Conservation (phyloP, 192 early-diverging fungal genomes). For the Mortierella alpina region DNA sequence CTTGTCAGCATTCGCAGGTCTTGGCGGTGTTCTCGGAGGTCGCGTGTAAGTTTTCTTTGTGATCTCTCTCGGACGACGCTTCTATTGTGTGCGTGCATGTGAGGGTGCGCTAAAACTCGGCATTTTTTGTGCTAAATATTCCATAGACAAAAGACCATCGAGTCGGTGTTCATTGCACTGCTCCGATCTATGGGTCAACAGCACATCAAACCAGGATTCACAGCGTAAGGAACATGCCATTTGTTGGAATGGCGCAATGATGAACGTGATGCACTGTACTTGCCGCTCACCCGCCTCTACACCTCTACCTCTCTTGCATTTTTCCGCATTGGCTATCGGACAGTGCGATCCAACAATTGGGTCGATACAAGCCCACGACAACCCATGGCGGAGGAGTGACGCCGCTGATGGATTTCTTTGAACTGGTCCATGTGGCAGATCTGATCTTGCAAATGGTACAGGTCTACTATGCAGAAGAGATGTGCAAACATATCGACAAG, state of each 20-base stretch:
- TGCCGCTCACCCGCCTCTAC: background rate
- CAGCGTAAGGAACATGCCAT: slow-evolving; percentile 36
- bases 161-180: slow-evolving; percentile 81
- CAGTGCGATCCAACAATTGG: slow-evolving; percentile 61
- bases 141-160: slow-evolving; percentile 75
- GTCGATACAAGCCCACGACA: slow-evolving; percentile 58
- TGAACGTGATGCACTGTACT: too few relatives aligned
- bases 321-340: background rate
- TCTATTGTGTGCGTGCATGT: background rate
- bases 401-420: slow-evolving; percentile 87
- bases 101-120: too few relatives aligned
- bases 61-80: background rate
- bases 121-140: slow-evolving; percentile 13
- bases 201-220: slow-evolving; percentile 82
- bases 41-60: slow-evolving; percentile 61
- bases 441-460: slow-evolving; percentile 94
- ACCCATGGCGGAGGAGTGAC: slow-evolving; percentile 61
- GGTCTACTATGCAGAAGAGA: slow-evolving; percentile 90
- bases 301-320: background rate
- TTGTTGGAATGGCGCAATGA: background rate
- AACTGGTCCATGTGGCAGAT: slow-evolving; percentile 94
- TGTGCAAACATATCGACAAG: slow-evolving; percentile 87
- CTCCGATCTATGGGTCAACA: slow-evolving; percentile 76
- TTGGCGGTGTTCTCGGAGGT: slow-evolving; percentile 68
- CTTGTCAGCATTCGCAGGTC: slow-evolving; percentile 69